Evolutionary conservation across 2,329 filamentous ascomycete species (phyloP), one percentile per base, ranked within the genome.

Genomic region (Orbilia quercus): DNA sequence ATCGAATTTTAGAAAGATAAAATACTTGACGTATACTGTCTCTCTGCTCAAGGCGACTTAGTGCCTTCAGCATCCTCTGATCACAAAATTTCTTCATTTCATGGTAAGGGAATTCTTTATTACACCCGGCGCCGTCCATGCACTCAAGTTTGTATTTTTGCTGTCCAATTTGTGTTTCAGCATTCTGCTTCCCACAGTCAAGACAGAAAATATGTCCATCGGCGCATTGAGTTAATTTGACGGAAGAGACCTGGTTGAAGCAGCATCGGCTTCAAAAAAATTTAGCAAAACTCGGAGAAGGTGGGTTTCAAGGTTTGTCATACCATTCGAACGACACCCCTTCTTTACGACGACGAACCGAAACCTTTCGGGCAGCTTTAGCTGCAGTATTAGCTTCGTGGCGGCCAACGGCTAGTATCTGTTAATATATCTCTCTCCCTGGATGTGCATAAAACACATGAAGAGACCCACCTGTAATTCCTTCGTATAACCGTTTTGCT

Each of bases 11-110:
- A 22, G 12, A 44, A 23, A 16, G 1, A 16, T 16, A 40, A 20
- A 2, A 16, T 74, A 69, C 70, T 42, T 40, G 23, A 38, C 45
- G 64, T 6, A 96, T 82, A 22, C 87, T 85, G 16, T 88, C 85
- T 77, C 90, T 86, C 79, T 91, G 88, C 78, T 93, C 89, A 57
- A 93, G 85, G 20, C 86, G 84, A 64, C 90, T 89, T 1, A 96
- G 82, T 7, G 88, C 89, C 1, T 84, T 81, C 28, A 85, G 82
- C 0, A 88, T 82, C 48, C 85, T 86, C 14, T 84, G 81, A 70
- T 88, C 84, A 0, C 92, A 80, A 45, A 89, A 88, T 2, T 83
- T 80, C 20, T 81, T 80, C 42, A 87, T 84, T 75, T 91, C 85
- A 6, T 81, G 77, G 4, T 79, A 80, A 6, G 84, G 82, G 77